Conservation (phyloP, 345 rosid genomes). For the Hypericum perforatum region DNA sequence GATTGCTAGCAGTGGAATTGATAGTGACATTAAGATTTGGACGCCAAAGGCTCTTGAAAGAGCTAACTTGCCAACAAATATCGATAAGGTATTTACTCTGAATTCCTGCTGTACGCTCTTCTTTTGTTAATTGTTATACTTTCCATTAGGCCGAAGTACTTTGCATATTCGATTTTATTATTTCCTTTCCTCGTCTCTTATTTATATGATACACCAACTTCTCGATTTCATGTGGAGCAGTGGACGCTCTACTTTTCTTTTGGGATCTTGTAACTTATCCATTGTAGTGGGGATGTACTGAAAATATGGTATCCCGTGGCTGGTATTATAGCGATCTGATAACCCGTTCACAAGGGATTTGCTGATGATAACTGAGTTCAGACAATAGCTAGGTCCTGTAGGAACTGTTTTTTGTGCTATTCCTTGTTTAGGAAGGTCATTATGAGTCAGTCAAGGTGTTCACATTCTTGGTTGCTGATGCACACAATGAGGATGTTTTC, state of each 20-base stretch:
- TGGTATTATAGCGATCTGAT: not conserved
- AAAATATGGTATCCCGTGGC: not conserved
- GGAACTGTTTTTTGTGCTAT: slow-evolving; percentile 38
- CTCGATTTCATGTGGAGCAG: too few species aligned
- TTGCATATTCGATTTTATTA: too few species aligned
- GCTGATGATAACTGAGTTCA: not conserved
- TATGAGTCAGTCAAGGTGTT: slow-evolving; percentile 16
- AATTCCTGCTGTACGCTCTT: not conserved
- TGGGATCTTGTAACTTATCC: too few species aligned
- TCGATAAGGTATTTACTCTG: slow-evolving; percentile 44
- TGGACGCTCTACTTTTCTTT: too few species aligned
- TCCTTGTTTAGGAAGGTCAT: slow-evolving; percentile 41
- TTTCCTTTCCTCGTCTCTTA: too few species aligned
- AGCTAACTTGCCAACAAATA: slow-evolving; percentile 54
- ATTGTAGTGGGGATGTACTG: too few species aligned
- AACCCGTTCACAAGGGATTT: slow-evolving; percentile 6
- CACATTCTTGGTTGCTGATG: slow-evolving; percentile 12
- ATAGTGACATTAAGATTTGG: slow-evolving; percentile 79
- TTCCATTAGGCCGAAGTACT: not conserved
- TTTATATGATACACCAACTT: too few species aligned
- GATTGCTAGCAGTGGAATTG: slow-evolving; percentile 86
- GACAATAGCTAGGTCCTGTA: slow-evolving; percentile 17
- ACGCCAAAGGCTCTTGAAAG: slow-evolving; percentile 57
- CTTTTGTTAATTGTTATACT: not conserved
- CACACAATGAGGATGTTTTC: slow-evolving; percentile 7